Evolutionary conservation across 768 basidiomycete genomes (phyloP), one percentile per base, ranked within the genome.

Genomic region (Obba rivulosa): DNA sequence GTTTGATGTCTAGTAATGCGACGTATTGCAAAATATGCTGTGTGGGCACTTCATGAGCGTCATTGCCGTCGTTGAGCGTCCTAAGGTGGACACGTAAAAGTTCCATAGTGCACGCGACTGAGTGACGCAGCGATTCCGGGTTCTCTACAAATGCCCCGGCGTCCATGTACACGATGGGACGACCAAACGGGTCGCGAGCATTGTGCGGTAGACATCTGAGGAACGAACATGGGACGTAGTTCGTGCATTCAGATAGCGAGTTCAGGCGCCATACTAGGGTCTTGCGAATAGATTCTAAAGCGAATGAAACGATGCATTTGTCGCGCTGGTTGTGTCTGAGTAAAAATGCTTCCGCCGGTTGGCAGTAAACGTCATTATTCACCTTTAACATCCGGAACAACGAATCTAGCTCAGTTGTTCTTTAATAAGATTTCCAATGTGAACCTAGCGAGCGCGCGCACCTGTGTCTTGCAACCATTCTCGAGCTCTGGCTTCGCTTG

Each of bases 391-490:
- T 57, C 34, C 68, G 60, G 55, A 68, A 68, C 14, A 68, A 52
- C 8, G 65, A 62, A n/a, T 54, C 68, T 65, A 39, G 1, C 25
- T 37, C 36, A 48, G n/a, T 39, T 41, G n/a, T n/a, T 11, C 36
- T 9, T 20, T 17, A 23, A 17, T 24, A 34, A 11, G 20, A 42
- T 4, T 14, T 18, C n/a, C 25, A 25, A 10, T 21, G 24, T 8
- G 23, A 24, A 24, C 24, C n/a, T n/a, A n/a, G 13, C n/a, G 18
- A 23, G 14, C 37, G 36, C 23, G 71, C 79, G 59, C 70, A 87
- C 86, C 69, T 40, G 74, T 76, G 69, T 89, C 86, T 24, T 70
- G 66, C 25, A 87, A 64, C 84, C 83, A 89, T 60, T 78, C 74
- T 34, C 63, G 69, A 22, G 78, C 76, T 77, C 77, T 79, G 52